Evolutionary conservation across 1,284 basidiomycete species (phyloP).

Genomic region (Cutaneotrichosporon mucoides): DNA sequence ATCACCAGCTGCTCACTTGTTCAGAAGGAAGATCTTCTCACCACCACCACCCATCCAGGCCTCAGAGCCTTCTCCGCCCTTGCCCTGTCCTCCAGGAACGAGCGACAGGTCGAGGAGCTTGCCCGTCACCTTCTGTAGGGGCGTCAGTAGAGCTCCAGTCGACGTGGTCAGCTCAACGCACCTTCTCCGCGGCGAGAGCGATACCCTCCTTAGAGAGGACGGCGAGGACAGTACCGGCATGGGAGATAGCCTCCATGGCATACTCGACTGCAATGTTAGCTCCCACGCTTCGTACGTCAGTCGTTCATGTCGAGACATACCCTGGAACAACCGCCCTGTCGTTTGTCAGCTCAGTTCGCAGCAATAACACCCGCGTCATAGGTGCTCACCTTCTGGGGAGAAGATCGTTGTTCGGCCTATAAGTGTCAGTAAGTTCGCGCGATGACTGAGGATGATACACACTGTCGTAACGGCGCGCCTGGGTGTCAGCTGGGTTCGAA

Average conservation of each 20-base stretch:
- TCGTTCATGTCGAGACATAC: constrained; percentile 49
- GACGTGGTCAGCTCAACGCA: constrained; percentile 7
- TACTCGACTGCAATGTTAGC: constrained; percentile 71
- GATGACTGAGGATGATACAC: constrained; percentile 36
- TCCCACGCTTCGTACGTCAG: background rate
- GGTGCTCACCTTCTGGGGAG: constrained; percentile 79
- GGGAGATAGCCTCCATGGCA: constrained; percentile 98
- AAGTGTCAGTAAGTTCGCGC: constrained; percentile 5
- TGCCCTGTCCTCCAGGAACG: constrained; percentile 60
- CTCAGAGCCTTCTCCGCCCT: constrained; percentile 65
- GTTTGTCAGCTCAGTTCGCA: constrained; percentile 19
- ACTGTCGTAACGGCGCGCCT: constrained; percentile 91
- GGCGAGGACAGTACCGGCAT: constrained; percentile 91
- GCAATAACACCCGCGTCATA: no score
- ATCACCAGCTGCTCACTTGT: constrained; percentile 53
- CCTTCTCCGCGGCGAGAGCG: constrained; percentile 95
- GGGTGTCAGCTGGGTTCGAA: constrained; percentile 14
- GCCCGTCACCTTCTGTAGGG: constrained; percentile 77
- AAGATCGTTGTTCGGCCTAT: constrained; percentile 77
- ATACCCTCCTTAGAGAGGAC: constrained; percentile 94
- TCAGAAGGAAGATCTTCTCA: constrained; percentile 95
- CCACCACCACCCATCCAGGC: constrained; percentile 72
- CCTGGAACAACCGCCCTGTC: constrained; percentile 81
- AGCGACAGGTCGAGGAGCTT: constrained; percentile 88
- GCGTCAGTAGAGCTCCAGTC: background rate